Conservation (phyloP, 805 yeast genomes). For the Candida maltosa region DNA sequence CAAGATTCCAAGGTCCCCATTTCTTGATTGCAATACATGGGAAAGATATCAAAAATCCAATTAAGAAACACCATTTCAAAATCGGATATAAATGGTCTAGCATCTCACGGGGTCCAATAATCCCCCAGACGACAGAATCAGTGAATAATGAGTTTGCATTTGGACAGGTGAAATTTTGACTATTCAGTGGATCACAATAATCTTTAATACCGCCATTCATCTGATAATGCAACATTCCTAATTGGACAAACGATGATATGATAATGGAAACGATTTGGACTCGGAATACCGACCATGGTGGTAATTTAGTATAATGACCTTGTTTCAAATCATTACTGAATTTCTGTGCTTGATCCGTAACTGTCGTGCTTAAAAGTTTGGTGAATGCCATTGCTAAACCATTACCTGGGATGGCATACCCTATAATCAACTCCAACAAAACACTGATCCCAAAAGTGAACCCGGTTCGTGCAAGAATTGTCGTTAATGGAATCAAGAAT, state of each 20-base stretch:
- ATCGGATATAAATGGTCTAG: conserved; percentile 49
- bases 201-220: conserved; percentile 13
- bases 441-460: conserved; percentile 58
- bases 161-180: conserved; percentile 23
- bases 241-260: conserved; percentile 17
- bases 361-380: conserved; percentile 22
- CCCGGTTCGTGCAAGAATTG: conserved; percentile 63
- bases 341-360: conserved; percentile 28
- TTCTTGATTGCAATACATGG: conserved; percentile 16
- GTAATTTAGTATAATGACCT: conserved; percentile 36
- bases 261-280: conserved; percentile 21
- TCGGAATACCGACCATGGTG: conserved; percentile 40
- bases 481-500: conserved; percentile 58
- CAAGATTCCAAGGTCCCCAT: conserved; percentile 11
- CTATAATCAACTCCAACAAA: conserved; percentile 60
- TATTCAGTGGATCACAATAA: conserved; percentile 17
- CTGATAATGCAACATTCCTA: conserved; percentile 20
- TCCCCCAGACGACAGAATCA: conserved; percentile 48
- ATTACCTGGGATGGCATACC: conserved; percentile 59
- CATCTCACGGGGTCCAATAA: conserved; percentile 51
- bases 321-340: conserved; percentile 27
- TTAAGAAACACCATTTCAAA: conserved; percentile 49
- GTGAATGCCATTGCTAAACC: conserved; percentile 48
- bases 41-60: conserved; percentile 38
- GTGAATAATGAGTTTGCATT: conserved; percentile 36